Base-by-base conservation (phyloP, 176 grass and related monocot genomes). In the Luzula sylvatica region DNA sequence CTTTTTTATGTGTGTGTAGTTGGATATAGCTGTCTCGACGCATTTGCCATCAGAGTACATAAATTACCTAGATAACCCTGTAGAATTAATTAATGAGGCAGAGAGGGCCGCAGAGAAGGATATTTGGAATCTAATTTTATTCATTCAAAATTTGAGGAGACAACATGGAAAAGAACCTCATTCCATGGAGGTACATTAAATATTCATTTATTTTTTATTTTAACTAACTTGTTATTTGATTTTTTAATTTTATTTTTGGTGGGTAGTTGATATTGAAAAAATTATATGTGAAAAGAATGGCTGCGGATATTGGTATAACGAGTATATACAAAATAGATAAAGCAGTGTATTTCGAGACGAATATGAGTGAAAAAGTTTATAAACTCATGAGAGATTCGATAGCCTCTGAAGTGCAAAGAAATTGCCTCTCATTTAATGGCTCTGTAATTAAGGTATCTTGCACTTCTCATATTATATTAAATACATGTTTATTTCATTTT, bases 391-490 rank as follows among this genome's bases (percentile, higher is more conserved):
- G 48, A 71, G 83, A 95, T 50, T 73, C 84, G 63, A 74, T 96
- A 71, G 38, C 53, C 65, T 86, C 77, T 73, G 90, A 89, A 35
- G 75, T 71, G 30, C 68, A 86, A 49, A 66, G 67, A 20, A 96
- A 76, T 53, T 86, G 70, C 17, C 46, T 86, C 56, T 71, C 70
- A 14, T 96, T 76, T 25, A 47, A 53, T 27, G 74, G 65, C 28
- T 79, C 77, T 38, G 70, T 85, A 85, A 96, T 96, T 70, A 96
- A 88, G 90, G 84, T 89, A 72, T n/a, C n/a, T n/a, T n/a, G n/a
- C n/a, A n/a, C n/a, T n/a, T 16, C n/a, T 29, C 17, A 42, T 44
- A 6, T 49, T 48, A 15, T 4, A 63, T 28, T 26, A 64, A 20
- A 39, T 12, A 63, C n/a, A 64, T 29, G 47, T 64, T 23, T 44